Base-by-base conservation (phyloP, 2,329 filamentous ascomycete genomes). In the Chaetomiaceae sp. region DNA sequence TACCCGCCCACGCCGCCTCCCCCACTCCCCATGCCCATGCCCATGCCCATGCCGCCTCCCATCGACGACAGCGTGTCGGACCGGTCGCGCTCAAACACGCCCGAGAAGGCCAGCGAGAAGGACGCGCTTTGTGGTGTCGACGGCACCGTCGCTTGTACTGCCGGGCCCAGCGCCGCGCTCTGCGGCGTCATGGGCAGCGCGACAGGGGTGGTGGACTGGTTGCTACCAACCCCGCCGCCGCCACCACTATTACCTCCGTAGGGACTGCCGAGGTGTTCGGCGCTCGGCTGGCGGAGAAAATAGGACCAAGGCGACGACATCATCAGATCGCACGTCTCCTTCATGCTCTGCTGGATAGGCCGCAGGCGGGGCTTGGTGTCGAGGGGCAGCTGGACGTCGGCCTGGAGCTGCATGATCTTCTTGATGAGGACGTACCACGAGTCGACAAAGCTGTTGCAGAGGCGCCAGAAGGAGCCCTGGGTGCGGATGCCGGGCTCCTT, bases 141-240 rank as follows among this genome's bases (percentile, higher is more conserved):
- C 4, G 89, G 87, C 10, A 96, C 85, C 0, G 89, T 96, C 1
- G 91, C 90, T 68, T 95, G 90, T 48, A 90, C 88, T 17, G 91
- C 91, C 5, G 91, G 89, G 0, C 91, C 92, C 5, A 96, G 75
- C 1, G 91, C 91, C 14, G 90, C 91, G 60, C 88, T 93, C 55
- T 96, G 79, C 7, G 92, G 91, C 1, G 91, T 96, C 62, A 93
- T 89, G 8, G 91, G 90, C 33, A 90, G 23, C 12, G 68, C 33
- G 65, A 51, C 48, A 2, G 53, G 65, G 9, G 64, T 50, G 20
- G 55, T 17, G 23, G 42, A 23, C 21, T 56, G 25, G 57, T 57
- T 5, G 56, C 23, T 48, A n/a, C n/a, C n/a, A n/a, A n/a, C n/a
- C 35, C 43, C 14, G 30, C 30, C 9, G 31, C 33, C 7, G 33